Evolutionary conservation across 495 filamentous ascomycete species (phyloP), one percentile per base, ranked within the genome.

Genomic region (Evernia prunastri): DNA sequence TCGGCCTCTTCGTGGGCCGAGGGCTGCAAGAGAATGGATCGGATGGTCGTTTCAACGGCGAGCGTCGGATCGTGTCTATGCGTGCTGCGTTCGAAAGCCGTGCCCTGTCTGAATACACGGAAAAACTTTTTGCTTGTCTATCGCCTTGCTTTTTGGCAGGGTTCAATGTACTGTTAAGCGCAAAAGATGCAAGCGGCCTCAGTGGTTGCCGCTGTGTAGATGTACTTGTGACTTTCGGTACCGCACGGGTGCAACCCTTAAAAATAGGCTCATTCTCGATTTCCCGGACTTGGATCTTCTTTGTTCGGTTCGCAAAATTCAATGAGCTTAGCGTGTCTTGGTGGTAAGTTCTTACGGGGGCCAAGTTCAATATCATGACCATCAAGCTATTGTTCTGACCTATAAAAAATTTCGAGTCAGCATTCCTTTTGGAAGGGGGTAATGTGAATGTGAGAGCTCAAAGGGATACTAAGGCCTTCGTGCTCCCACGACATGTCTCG

Each of bases 341-440:
- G 67, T 98, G 94, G 69, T 95, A 97, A 63, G 87, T 91, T 67
- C 85, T 86, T 58, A 89, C 80, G 9, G 89, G 91, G 0, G 94
- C 92, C 1, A 97, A 82, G 71, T 97, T 98, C 43, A 98, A 80
- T 62, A 98, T 94, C 94, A 98, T 98, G 63, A 97, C 80, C 0
- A 92, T 97, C 51, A 96, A 81, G 17, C 94, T 93, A 66, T 96
- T 92, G 73, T 97, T 97, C 75, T 98, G 94, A 0, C 94, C 47
- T 51, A 15, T 51, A 8, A 15, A 27, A 2, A 29, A 4, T 51
- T 51, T 11, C 23, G 12, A 27, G 94, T 15, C 97, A 77, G 47
- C 47, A 29, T 1, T 23, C 10, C 1, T 29, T 51, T 11, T 51
- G 13, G 25, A 29, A 51, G 8, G 47, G 4, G 15, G 15, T 4